Evolutionary conservation across 345 rosid species (phyloP).

Genomic region (Hirschfeldia incana): DNA sequence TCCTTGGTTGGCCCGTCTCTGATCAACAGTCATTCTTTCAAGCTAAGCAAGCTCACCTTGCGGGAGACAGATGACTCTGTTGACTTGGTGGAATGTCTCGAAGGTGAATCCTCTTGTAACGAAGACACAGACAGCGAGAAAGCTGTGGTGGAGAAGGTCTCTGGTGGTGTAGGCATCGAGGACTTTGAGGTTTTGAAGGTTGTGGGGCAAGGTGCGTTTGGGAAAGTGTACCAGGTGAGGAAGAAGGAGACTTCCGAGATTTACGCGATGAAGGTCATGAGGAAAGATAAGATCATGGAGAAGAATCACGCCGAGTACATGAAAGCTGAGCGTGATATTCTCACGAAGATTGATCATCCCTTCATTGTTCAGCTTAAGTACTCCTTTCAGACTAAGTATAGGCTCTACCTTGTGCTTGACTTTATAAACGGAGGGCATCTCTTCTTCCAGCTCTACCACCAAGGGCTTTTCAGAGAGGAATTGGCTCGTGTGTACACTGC

Average conservation of each 20-base stretch:
- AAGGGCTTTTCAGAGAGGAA: constrained; percentile 98
- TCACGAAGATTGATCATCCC: constrained; percentile 83
- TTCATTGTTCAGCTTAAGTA: constrained; percentile 86
- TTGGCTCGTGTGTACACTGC: constrained; percentile 90
- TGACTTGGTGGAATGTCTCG: constrained; percentile 39
- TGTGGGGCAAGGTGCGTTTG: constrained; percentile 97
- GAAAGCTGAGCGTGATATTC: constrained; percentile 94
- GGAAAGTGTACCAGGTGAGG: constrained; percentile 90
- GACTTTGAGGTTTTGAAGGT: constrained; percentile 90
- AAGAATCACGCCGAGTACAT: constrained; percentile 89
- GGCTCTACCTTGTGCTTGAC: constrained; percentile 85
- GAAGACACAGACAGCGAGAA: constrained; percentile 38
- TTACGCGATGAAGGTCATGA: constrained; percentile 97
- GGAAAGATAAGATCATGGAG: constrained; percentile 93
- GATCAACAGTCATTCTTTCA: constrained; percentile 54
- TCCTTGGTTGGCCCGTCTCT: constrained; percentile 90
- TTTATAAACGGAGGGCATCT: constrained; percentile 97
- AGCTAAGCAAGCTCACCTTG: constrained; percentile 38
- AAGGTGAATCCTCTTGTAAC: constrained; percentile 35
- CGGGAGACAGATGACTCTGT: constrained; percentile 50
- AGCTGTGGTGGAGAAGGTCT: constrained; percentile 13
- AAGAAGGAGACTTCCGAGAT: constrained; percentile 77
- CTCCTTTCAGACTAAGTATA: constrained; percentile 97
- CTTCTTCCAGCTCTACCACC: constrained; percentile 92
- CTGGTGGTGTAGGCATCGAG: constrained; percentile 59